Base-by-base conservation (phyloP, 2,329 filamentous ascomycete species). In the Neoascochyta sp. region DNA sequence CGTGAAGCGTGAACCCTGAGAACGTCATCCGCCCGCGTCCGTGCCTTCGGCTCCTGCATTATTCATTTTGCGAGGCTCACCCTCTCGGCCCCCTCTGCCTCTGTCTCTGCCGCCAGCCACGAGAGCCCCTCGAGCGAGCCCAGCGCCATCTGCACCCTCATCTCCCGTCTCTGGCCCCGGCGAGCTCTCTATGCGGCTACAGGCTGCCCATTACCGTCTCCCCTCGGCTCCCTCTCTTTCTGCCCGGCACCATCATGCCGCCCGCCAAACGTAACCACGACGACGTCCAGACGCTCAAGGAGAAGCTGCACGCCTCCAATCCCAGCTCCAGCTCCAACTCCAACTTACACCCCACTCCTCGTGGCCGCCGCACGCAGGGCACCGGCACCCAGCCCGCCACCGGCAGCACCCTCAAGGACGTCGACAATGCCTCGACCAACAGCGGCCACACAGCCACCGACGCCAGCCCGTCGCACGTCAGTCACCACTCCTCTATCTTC, bases 241-340 rank as follows among this genome's bases (percentile, higher is more conserved):
- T 28, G n/a, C n/a, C n/a, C 28, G 31, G 22, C 28, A 21, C 22
- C 22, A 39, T 32, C 24, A 66, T 66, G 63, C 63, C 63, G 34
- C 63, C 63, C 37, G 43, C 32, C 34, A 64, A 47, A 51, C 54
- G 54, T 32, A 46, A 53, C 29, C 47, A 58, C 32, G 62, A 67
- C 35, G 67, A 70, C 45, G 47, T 54, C 27, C 57, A 58, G 53
- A 52, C 36, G 32, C 57, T 61, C 29, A 64, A 66, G 50, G 66
- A 69, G 48, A 66, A 66, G 51, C 59, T 61, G 11, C 62, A 67
- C 34, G 50, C 52, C 25, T 48, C 57, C 29, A 61, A 52, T 32
- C 59, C 58, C 26, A n/a, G n/a, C n/a, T n/a, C n/a, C n/a, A n/a
- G n/a, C n/a, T n/a, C n/a, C n/a, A n/a, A n/a, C n/a, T n/a, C n/a